Evolutionary conservation across 768 basidiomycete genomes (phyloP), one percentile per base, ranked within the genome.

Genomic region (Lenzites betulinus): DNA sequence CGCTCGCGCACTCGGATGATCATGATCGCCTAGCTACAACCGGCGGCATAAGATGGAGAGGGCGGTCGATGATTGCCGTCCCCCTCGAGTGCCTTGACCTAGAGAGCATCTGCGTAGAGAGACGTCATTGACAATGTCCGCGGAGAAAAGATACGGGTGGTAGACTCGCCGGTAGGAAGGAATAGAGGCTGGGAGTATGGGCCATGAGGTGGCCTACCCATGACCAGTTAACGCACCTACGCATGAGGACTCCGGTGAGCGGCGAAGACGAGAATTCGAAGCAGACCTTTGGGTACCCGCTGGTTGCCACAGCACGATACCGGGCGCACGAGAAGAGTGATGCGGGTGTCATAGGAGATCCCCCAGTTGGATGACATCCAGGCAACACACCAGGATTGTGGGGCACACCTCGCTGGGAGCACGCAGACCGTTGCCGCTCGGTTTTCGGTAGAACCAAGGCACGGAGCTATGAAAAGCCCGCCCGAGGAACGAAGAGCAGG

Each of bases 211-310:
- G 30, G 53, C 8, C 20, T 22, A 48, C 49, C 7, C 48, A 43
- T 51, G 56, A 33, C 28, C 56, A 15, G 16, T 38, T 33, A 11
- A 33, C 30, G 6, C n/a, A n/a, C 30, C 30, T 4, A 1, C 12
- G 26, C n/a, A 28, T 36, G 35, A 12, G n/a, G 30, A 18, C 56
- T 58, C 56, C 56, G 56, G n/a, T 35, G 38, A 23, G 33, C 56
- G 56, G 56, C 48, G 56, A 58, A 58, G 48, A 39, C 25, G 20
- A 57, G 55, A 58, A 58, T 48, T 50, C 35, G 56, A 58, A 51
- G 56, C 48, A 7, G 20, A 7, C 12, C n/a, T 6, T 33, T 42
- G 38, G 51, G 48, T 39, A 38, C 3, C 30, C 56, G 56, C 48
- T n/a, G 30, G 20, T 11, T 42, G 56, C 48, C 56, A 58, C 56